phyloP scores from a whole-genome alignment of 768 basidiomycete species.

The Cystoderma amianthinum region DNA sequence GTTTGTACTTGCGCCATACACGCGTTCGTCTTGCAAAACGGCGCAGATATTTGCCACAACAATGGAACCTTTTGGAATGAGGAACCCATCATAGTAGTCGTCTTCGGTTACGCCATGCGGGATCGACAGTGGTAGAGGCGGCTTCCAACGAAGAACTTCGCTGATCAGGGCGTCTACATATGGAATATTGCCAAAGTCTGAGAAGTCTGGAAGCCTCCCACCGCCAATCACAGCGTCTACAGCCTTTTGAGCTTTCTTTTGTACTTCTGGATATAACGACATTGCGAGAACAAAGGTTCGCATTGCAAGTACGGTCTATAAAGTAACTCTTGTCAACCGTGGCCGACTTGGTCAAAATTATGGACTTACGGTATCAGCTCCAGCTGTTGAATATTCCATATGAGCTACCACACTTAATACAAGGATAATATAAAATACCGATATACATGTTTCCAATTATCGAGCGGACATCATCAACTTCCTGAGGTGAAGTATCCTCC shows the following conservation, averaged over 20 bases:
- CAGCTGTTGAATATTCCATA: neutral
- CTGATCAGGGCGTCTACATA: conserved; percentile 11
- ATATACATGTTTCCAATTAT: neutral
- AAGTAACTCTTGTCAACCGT: neutral
- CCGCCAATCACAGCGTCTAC: conserved; percentile 16
- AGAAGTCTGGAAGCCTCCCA: conserved; percentile 17
- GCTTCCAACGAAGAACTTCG: conserved; percentile 13
- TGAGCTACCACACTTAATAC: too few relatives aligned
- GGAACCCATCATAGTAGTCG: conserved; percentile 9
- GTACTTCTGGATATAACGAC: conserved; percentile 10
- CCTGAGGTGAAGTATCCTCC: neutral
- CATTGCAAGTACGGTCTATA: neutral
- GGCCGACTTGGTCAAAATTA: neutral
- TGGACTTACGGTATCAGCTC: neutral
- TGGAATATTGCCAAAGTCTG: conserved; percentile 13
- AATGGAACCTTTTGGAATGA: conserved; percentile 14
- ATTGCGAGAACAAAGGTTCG: conserved; percentile 11
- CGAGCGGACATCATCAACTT: neutral
- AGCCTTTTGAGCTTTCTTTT: conserved; percentile 18
- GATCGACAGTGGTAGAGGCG: conserved; percentile 7
- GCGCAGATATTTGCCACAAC: conserved; percentile 25
- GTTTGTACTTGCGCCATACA: neutral
- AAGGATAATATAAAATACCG: too few relatives aligned
- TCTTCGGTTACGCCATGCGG: conserved; percentile 8
- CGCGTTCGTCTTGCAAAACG: neutral